These are phyloP conservation scores for Syncephalis fuscata DNA, from an alignment of 371 early-diverging fungal genomes.

Conservation along the genomic window DNA sequence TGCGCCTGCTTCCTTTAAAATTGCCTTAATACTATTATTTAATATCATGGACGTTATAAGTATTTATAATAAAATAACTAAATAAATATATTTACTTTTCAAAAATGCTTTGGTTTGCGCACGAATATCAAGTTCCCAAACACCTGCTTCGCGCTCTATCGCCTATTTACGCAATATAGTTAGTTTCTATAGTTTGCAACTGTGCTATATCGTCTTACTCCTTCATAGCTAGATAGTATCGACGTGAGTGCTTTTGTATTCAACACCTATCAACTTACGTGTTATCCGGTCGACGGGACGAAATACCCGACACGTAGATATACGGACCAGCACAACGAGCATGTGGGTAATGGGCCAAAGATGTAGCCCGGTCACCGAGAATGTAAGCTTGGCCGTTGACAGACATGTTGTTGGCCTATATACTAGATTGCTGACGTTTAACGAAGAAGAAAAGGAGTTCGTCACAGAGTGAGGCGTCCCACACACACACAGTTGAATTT, in stretches of 20 bases:
- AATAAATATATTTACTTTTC: constrained; percentile 21
- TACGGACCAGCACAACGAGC: constrained; percentile 29
- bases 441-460: no score
- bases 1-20: constrained; percentile 26
- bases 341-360: constrained; percentile 47
- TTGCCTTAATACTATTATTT: constrained; percentile 25
- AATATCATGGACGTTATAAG: neutral
- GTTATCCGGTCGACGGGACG: constrained; percentile 34
- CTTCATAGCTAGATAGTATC: constrained; percentile 18
- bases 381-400: constrained; percentile 27
- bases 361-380: constrained; percentile 30
- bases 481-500: no score
- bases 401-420: neutral
- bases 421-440: no score
- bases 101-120: constrained; percentile 38
- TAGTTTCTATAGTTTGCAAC: neutral
- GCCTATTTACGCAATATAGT: constrained; percentile 10
- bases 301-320: constrained; percentile 43
- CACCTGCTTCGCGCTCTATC: constrained; percentile 25
- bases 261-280: constrained; percentile 16
- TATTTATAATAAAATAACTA: neutral
- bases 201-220: constrained; percentile 6
- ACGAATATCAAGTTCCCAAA: constrained; percentile 28
- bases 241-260: neutral
- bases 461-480: no score